Evolutionary conservation across 2,329 filamentous ascomycete genomes (phyloP).

Genomic region (Davidsoniella neocaledoniae): DNA sequence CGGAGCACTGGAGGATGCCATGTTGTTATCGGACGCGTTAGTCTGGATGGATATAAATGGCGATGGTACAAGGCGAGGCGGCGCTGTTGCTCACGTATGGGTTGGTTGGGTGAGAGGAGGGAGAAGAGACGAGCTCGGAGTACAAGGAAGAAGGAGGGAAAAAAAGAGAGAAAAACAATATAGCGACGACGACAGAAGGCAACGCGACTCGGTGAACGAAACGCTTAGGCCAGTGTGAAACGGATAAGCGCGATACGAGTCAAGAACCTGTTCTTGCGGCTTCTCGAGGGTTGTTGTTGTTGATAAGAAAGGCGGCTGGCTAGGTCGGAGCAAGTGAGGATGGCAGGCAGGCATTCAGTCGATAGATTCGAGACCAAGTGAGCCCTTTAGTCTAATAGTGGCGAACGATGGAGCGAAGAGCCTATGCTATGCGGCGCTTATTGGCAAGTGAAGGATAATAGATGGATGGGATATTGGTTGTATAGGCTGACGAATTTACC

Average conservation of each 20-base stretch:
- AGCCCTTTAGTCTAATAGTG: too few relatives aligned
- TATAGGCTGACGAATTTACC: too few relatives aligned
- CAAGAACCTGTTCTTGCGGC: not conserved
- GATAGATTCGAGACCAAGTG: too few relatives aligned
- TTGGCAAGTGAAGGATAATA: too few relatives aligned
- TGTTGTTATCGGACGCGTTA: not conserved
- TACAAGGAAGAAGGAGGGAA: too few relatives aligned
- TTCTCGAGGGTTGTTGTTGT: not conserved
- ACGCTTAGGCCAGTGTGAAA: not conserved
- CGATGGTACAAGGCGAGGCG: not conserved
- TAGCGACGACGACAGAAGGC: too few relatives aligned
- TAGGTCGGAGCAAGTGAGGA: too few relatives aligned
- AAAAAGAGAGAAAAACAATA: too few relatives aligned
- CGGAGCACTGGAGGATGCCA: not conserved
- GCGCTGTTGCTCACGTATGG: not conserved
- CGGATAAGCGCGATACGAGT: not conserved
- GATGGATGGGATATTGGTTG: too few relatives aligned
- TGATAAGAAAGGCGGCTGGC: not conserved
- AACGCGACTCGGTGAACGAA: not conserved
- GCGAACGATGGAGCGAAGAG: too few relatives aligned
- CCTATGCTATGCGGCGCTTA: too few relatives aligned
- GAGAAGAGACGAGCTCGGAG: not conserved
- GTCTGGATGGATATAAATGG: not conserved
- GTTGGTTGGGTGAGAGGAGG: not conserved
- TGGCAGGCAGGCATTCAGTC: too few relatives aligned